phyloP scores from a whole-genome alignment of 2,329 filamentous ascomycete genomes.

The Alternaria angustiovoidea region DNA sequence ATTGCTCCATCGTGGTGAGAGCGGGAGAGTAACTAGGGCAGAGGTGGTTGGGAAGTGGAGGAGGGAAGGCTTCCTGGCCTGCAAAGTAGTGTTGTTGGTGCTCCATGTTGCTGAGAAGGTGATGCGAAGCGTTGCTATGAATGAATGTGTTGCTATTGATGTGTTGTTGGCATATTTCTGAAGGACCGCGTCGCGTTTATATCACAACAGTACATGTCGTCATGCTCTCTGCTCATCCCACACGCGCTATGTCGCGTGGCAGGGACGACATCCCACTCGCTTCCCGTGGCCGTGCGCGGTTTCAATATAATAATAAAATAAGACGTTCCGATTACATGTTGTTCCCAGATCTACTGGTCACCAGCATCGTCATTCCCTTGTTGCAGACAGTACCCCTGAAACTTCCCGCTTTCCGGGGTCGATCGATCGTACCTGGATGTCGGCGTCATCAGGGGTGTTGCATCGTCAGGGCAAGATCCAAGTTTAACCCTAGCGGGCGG shows the following conservation, averaged over 20 bases:
- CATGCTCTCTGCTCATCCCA: conserved; percentile 11
- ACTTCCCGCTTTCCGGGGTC: conserved; percentile 4
- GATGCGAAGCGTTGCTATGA: not conserved
- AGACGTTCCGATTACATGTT: conserved; percentile 27
- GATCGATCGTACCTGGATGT: not conserved
- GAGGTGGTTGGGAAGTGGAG: conserved; percentile 10
- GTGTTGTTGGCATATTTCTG: not conserved
- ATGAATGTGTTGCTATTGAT: not conserved
- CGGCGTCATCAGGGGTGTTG: conserved; percentile 1
- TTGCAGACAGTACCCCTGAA: conserved; percentile 3
- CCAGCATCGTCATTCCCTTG: conserved; percentile 16
- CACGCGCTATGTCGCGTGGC: conserved; percentile 15
- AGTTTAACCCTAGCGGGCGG: not conserved
- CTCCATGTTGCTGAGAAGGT: not conserved
- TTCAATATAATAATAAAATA: conserved; percentile 13
- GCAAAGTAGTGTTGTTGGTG: not conserved
- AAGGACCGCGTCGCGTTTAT: conserved; percentile 8
- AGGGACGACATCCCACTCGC: conserved; percentile 5
- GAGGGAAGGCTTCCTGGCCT: conserved; percentile 14
- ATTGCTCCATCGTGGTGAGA: conserved; percentile 12
- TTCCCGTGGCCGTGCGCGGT: conserved; percentile 12
- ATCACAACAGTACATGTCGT: conserved; percentile 10
- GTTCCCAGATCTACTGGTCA: conserved; percentile 52
- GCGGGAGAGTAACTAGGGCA: conserved; percentile 13
- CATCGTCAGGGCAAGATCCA: not conserved